Conservation (phyloP, 2,329 filamentous ascomycete species). For the Periglandula ipomoeae region DNA sequence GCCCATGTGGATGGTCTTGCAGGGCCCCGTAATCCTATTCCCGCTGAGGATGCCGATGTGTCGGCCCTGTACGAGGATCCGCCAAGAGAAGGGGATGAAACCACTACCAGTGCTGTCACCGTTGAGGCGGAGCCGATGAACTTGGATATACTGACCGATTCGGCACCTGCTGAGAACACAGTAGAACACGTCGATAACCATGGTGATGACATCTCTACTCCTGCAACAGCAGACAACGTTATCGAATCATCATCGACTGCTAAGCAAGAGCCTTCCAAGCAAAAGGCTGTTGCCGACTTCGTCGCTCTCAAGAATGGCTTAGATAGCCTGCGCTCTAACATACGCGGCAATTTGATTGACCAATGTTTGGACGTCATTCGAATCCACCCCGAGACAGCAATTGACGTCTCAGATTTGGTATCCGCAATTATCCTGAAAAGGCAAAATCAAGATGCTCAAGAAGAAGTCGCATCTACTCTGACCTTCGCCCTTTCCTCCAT, state of each 20-base stretch:
- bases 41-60: constrained; percentile 43
- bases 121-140: constrained; percentile 29
- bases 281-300: constrained; percentile 10
- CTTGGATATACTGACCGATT: constrained; percentile 22
- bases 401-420: constrained; percentile 85
- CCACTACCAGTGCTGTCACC: constrained; percentile 14
- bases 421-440: constrained; percentile 57
- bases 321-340: constrained; percentile 61
- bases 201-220: background rate
- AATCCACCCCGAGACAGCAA: constrained; percentile 77
- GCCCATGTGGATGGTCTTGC: constrained; percentile 49
- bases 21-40: constrained; percentile 58
- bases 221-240: constrained; percentile 7
- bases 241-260: background rate
- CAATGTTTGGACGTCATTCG: constrained; percentile 85
- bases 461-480: constrained; percentile 73
- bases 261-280: constrained; percentile 11
- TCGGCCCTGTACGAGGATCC: constrained; percentile 22
- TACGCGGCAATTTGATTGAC: constrained; percentile 74
- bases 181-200: constrained; percentile 5
- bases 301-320: constrained; percentile 60
- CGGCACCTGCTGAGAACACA: constrained; percentile 5
- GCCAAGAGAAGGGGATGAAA: constrained; percentile 14
- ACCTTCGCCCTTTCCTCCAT: constrained; percentile 74
- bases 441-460: constrained; percentile 44